Conservation (phyloP, 371 early-diverging fungal species). For the Haplosporangium sp. region DNA sequence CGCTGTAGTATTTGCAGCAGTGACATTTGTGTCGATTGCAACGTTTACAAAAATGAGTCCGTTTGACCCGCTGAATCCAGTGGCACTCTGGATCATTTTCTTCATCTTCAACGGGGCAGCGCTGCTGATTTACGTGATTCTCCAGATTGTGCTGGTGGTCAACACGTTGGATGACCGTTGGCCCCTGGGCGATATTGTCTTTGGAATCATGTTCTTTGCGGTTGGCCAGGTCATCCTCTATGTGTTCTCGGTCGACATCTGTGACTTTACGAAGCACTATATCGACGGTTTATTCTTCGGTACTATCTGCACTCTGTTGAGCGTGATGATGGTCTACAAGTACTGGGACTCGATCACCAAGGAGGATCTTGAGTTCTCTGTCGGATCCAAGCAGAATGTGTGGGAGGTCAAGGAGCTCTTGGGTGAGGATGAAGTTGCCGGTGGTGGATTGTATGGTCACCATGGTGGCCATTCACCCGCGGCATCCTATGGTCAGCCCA, state of each 20-base stretch:
- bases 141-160: slow-evolving; percentile 93
- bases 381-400: slow-evolving; percentile 88
- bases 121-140: slow-evolving; percentile 85
- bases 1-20: slow-evolving; percentile 78
- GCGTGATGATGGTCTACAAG: slow-evolving; percentile 99
- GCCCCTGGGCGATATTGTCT: slow-evolving; percentile 94
- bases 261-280: slow-evolving; percentile 92
- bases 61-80: slow-evolving; percentile 72
- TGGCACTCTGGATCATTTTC: slow-evolving; percentile 89
- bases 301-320: slow-evolving; percentile 88
- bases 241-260: slow-evolving; percentile 81
- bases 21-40: slow-evolving; percentile 84
- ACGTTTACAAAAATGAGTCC: slow-evolving; percentile 80
- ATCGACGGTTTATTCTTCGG: slow-evolving; percentile 97
- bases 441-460: slow-evolving; percentile 36
- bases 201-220: slow-evolving; percentile 88
- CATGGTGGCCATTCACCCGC: slow-evolving; percentile 22
- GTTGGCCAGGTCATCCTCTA: slow-evolving; percentile 87
- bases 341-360: slow-evolving; percentile 99
- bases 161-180: slow-evolving; percentile 96
- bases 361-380: slow-evolving; percentile 97
- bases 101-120: slow-evolving; percentile 88
- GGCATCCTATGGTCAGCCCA: slow-evolving; percentile 39
- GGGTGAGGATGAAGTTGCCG: slow-evolving; percentile 61
- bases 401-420: slow-evolving; percentile 94